A percentile compares a stretch with the other conserved stretches of the same genome.
phyloP scores from a whole-genome alignment of 257 asterid species.

The Paraleonurus japonicus region DNA sequence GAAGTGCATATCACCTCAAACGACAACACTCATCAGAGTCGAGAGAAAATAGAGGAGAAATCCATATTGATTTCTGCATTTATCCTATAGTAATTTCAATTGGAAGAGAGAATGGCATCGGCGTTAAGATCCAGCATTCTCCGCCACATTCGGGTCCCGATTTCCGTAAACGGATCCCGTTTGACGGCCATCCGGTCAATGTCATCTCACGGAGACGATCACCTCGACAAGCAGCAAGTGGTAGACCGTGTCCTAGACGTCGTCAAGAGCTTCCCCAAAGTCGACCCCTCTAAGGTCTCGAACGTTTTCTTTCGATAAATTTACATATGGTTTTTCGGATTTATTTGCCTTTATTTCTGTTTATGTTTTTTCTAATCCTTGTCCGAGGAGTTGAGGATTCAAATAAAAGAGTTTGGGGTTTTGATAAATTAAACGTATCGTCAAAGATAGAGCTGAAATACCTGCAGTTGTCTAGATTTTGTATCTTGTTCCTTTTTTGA shows the following conservation, averaged over 20 bases:
- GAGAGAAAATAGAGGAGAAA: constrained; percentile 1
- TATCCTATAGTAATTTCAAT: not conserved
- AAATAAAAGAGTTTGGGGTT: not conserved
- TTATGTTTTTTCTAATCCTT: not conserved
- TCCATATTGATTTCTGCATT: constrained; percentile 16
- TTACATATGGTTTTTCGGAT: not conserved
- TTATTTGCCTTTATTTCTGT: not conserved
- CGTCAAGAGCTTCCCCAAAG: constrained; percentile 88
- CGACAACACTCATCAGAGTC: not conserved
- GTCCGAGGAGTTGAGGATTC: not conserved
- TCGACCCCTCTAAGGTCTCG: constrained; percentile 78
- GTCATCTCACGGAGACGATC: constrained; percentile 90
- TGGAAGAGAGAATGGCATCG: constrained; percentile 61
- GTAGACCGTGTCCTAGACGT: constrained; percentile 67
- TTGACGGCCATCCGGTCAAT: constrained; percentile 59
- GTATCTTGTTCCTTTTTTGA: not conserved
- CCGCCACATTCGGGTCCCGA: constrained; percentile 63
- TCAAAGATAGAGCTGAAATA: not conserved
- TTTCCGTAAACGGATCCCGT: constrained; percentile 43
- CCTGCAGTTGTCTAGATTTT: constrained; percentile 1
- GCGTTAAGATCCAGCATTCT: constrained; percentile 68
- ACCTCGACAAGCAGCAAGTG: constrained; percentile 66
- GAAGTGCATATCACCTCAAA: constrained; percentile 2
- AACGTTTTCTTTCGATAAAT: not conserved
- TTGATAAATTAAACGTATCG: not conserved